A percentile compares a stretch with the other conserved stretches of the same genome.
These are phyloP conservation scores for Lepidium sativum DNA, from an alignment of 345 rosid genomes.

Conservation along the genomic window DNA sequence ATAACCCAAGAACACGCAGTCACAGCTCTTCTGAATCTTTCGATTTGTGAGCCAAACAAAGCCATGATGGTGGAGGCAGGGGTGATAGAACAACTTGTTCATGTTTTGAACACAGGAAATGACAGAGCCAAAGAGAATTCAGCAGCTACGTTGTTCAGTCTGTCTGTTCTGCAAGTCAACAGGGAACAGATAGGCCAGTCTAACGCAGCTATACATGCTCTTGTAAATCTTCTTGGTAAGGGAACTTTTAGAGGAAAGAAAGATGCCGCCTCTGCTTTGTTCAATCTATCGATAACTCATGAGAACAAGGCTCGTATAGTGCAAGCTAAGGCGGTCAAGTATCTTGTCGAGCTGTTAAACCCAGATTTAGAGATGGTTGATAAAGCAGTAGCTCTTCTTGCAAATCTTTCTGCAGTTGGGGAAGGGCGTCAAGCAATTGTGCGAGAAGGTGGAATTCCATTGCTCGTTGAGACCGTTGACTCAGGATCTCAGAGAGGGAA, in stretches of 20 bases:
- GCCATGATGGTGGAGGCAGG: constrained; percentile 64
- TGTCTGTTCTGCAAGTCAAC: constrained; percentile 67
- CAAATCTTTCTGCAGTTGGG: constrained; percentile 66
- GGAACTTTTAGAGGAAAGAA: constrained; percentile 89
- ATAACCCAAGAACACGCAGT: constrained; percentile 84
- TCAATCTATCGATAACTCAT: constrained; percentile 82
- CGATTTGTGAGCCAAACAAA: constrained; percentile 71
- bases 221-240: constrained; percentile 68
- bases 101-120: constrained; percentile 65
- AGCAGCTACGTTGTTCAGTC: constrained; percentile 78
- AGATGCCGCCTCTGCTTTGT: constrained; percentile 91
- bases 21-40: constrained; percentile 79
- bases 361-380: constrained; percentile 74
- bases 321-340: constrained; percentile 86
- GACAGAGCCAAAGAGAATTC: constrained; percentile 86
- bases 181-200: constrained; percentile 77
- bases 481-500: constrained; percentile 85
- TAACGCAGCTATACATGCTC: constrained; percentile 59
- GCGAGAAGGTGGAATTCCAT: constrained; percentile 68
- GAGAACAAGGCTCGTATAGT: constrained; percentile 88
- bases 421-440: constrained; percentile 75
- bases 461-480: constrained; percentile 71
- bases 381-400: constrained; percentile 87
- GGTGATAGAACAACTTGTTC: constrained; percentile 70
- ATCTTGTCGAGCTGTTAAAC: constrained; percentile 68